Percentiles rank a stretch among this genome's conserved stretches.
Conservation (phyloP, 345 rosid genomes). For the Crucihimalaya himalaica region DNA sequence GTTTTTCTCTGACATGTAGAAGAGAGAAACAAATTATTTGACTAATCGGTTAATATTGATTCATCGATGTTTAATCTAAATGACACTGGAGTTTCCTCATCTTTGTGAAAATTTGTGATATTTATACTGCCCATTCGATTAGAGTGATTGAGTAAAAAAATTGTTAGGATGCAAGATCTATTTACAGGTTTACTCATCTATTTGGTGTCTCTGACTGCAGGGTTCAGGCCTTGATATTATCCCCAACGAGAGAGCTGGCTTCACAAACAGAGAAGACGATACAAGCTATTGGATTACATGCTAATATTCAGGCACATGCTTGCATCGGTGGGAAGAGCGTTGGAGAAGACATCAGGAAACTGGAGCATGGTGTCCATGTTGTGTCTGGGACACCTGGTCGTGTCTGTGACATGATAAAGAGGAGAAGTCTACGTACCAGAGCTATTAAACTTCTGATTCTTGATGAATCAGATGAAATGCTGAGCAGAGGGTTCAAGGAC, state of each 20-base stretch:
- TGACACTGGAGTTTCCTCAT: too few species aligned
- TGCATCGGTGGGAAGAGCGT: slow-evolving; percentile 97
- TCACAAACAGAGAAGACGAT: slow-evolving; percentile 86
- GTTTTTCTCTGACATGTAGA: neutral
- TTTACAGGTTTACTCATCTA: neutral
- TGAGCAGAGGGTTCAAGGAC: slow-evolving; percentile 99
- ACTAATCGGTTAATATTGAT: too few species aligned
- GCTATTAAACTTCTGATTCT: slow-evolving; percentile 56
- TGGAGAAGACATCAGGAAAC: slow-evolving; percentile 93
- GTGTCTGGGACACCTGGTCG: slow-evolving; percentile 99
- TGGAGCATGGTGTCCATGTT: slow-evolving; percentile 53
- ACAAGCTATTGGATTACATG: slow-evolving; percentile 67
- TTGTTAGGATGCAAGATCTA: neutral
- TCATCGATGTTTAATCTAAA: too few species aligned
- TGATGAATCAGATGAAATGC: slow-evolving; percentile 98
- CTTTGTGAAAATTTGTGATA: neutral
- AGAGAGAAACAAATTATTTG: neutral
- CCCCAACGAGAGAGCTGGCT: slow-evolving; percentile 96
- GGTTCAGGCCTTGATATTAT: slow-evolving; percentile 94
- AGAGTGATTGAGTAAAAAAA: neutral
- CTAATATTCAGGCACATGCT: slow-evolving; percentile 80
- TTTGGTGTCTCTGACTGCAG: slow-evolving; percentile 36
- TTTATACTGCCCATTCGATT: neutral
- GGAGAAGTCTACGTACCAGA: slow-evolving; percentile 91
- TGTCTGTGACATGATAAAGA: slow-evolving; percentile 98